These are phyloP conservation scores for Alternaria atra DNA, from an alignment of 2,329 filamentous ascomycete genomes.

Conservation along the genomic window DNA sequence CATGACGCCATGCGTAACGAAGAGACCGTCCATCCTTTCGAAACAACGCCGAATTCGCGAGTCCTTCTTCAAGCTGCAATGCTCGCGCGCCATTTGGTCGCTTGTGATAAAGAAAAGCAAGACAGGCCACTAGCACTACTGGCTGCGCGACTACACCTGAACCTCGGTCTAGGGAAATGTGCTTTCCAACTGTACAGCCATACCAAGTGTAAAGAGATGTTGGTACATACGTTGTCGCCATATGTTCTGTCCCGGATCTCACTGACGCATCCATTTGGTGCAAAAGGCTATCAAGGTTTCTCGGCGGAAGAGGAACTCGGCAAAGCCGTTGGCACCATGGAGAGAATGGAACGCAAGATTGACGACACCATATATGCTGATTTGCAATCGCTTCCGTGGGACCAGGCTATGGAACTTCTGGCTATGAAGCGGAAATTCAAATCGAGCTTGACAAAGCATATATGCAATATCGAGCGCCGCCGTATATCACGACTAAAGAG, in stretches of 20 bases:
- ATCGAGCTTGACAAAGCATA: conserved; percentile 43
- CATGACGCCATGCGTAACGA: conserved; percentile 8
- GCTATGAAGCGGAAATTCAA: conserved; percentile 36
- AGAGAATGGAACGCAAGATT: conserved; percentile 40
- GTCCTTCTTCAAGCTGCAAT: conserved; percentile 42
- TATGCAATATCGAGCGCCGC: conserved; percentile 43
- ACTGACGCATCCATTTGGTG: conserved; percentile 45
- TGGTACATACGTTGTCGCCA: conserved; percentile 45
- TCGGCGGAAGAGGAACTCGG: conserved; percentile 41
- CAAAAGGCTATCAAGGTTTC: conserved; percentile 35
- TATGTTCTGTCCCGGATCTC: conserved; percentile 45
- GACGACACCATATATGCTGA: conserved; percentile 38
- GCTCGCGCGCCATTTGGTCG: conserved; percentile 35
- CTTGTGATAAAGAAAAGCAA: conserved; percentile 35
- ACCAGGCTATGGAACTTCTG: conserved; percentile 38
- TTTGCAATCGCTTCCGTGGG: conserved; percentile 39
- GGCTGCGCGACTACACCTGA: conserved; percentile 44
- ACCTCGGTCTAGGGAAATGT: conserved; percentile 41
- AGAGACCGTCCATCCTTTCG: conserved; percentile 3
- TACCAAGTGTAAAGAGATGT: conserved; percentile 46
- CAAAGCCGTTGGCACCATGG: conserved; percentile 38
- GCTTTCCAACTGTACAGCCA: conserved; percentile 41
- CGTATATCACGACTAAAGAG: conserved; percentile 44
- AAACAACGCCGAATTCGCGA: conserved; percentile 21
- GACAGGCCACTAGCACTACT: conserved; percentile 41